phyloP scores from a whole-genome alignment of 345 rosid species.

The Camelina sativa region DNA sequence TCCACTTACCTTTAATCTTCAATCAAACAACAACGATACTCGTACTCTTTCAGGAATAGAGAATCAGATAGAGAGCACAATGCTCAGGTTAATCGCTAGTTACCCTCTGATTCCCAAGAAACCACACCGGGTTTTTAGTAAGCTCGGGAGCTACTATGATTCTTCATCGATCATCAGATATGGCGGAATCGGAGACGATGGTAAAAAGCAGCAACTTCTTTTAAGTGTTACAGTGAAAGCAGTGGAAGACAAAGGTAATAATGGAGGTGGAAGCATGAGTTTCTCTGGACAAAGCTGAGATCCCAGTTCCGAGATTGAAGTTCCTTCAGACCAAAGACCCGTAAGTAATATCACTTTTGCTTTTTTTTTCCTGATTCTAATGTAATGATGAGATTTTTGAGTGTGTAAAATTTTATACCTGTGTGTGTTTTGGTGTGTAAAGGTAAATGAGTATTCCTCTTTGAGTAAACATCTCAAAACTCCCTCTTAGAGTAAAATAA shows the following conservation, averaged over 20 bases:
- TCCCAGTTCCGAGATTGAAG: conserved; percentile 80
- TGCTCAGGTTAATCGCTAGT: conserved; percentile 67
- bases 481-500: too few species aligned
- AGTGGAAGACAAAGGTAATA: conserved; percentile 59
- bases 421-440: not conserved
- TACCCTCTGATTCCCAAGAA: conserved; percentile 57
- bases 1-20: conserved; percentile 45
- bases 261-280: conserved; percentile 59
- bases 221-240: conserved; percentile 54
- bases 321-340: conserved; percentile 94
- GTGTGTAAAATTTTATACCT: not conserved
- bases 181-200: conserved; percentile 31
- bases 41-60: not conserved
- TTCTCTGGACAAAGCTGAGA: conserved; percentile 79
- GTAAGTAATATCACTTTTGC: conserved; percentile 46
- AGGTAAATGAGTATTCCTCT: conserved; percentile 98
- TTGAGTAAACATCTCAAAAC: too few species aligned
- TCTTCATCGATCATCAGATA: conserved; percentile 46
- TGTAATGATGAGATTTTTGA: not conserved
- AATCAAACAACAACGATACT: conserved; percentile 15
- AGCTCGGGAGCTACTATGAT: conserved; percentile 52
- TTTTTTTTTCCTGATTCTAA: not conserved
- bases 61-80: conserved; percentile 16
- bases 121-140: conserved; percentile 40
- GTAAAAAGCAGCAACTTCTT: conserved; percentile 35